Evolutionary conservation across 768 basidiomycete species (phyloP).

Genomic region (Boletus subparvulus): DNA sequence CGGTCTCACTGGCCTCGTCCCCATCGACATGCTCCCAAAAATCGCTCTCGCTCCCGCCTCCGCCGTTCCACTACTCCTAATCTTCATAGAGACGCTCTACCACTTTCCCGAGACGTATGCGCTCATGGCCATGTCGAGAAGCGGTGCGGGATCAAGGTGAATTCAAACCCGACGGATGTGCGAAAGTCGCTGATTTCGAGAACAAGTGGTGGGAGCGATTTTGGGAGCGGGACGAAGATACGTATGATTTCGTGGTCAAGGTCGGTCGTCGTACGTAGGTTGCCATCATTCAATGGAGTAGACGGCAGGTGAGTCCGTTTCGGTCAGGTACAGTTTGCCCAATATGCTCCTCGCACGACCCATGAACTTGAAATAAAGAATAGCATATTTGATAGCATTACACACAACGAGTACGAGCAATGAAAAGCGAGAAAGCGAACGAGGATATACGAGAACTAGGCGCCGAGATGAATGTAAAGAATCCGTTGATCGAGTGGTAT

Average conservation of each 20-base stretch:
- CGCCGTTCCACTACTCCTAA: slow-evolving; percentile 65
- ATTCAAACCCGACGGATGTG: slow-evolving; percentile 78
- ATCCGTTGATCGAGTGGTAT: no score
- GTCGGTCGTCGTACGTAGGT: slow-evolving; percentile 39
- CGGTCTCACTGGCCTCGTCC: slow-evolving; percentile 91
- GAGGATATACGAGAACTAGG: no score
- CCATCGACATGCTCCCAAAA: slow-evolving; percentile 92
- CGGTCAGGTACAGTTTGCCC: no score
- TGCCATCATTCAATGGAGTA: no score
- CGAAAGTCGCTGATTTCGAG: slow-evolving; percentile 73
- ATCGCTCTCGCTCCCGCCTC: slow-evolving; percentile 40
- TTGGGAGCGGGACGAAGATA: slow-evolving; percentile 86
- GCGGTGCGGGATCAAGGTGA: slow-evolving; percentile 69
- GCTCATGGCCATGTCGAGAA: slow-evolving; percentile 78
- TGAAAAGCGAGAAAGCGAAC: no score
- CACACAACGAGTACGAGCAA: no score
- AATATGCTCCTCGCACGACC: no score
- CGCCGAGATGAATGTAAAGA: no score
- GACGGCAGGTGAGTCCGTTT: no score
- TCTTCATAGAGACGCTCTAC: slow-evolving; percentile 96
- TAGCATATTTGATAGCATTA: no score
- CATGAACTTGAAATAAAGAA: no score
- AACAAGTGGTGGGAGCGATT: slow-evolving; percentile 70
- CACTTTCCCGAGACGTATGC: slow-evolving; percentile 94
- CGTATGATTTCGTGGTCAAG: slow-evolving; percentile 93